phyloP scores from a whole-genome alignment of 208 protist species.

The Trypanosoma boissoni region DNA sequence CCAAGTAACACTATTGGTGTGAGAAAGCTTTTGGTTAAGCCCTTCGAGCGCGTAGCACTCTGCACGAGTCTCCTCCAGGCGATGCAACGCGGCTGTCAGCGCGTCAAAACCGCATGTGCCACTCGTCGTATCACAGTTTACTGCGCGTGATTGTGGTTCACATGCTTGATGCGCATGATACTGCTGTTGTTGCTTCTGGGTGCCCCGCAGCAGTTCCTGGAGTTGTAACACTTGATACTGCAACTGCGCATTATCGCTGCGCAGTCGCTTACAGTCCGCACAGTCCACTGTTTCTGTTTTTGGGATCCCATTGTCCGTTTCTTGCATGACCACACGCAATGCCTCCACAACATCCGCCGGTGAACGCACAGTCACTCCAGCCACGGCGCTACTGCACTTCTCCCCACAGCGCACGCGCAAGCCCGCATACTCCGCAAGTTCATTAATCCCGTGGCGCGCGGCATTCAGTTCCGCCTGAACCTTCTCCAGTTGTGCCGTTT shows the following conservation, averaged over 20 bases:
- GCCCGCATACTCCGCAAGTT: not conserved
- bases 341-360: not conserved
- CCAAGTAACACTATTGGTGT: not conserved
- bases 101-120: conserved; percentile 8
- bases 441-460: conserved; percentile 1
- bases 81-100: conserved; percentile 6
- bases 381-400: not conserved
- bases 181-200: not conserved
- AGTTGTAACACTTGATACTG: not conserved
- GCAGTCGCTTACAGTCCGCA: not conserved
- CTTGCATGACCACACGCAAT: too few relatives aligned
- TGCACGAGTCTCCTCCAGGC: conserved; percentile 12
- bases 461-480: conserved; percentile 2
- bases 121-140: too few relatives aligned
- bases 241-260: too few relatives aligned
- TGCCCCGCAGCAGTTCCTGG: not conserved
- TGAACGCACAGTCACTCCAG: not conserved
- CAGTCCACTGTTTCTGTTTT: not conserved
- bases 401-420: conserved; percentile 10
- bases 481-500: not conserved
- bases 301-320: too few relatives aligned
- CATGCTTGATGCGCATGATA: not conserved
- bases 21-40: not conserved
- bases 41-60: conserved; percentile 8
- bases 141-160: too few relatives aligned